A percentile compares a stretch with the other conserved stretches of the same genome.
Conservation (phyloP, 2,329 filamentous ascomycete species). For the Lasiodiplodia gonubiensis region DNA sequence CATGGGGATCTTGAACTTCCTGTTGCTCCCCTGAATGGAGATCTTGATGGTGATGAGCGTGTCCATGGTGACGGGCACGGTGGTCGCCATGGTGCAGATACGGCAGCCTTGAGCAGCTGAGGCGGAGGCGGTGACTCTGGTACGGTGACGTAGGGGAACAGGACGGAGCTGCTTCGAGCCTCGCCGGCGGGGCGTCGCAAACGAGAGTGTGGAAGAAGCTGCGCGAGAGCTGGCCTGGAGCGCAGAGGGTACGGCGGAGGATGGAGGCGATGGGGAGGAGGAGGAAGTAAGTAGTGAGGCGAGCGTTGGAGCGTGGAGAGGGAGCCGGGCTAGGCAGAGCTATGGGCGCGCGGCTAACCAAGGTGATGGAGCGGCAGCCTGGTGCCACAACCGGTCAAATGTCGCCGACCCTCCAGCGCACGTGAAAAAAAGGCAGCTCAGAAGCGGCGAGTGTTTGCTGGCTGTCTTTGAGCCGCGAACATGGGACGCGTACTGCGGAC, state of each 20-base stretch:
- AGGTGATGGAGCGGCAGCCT: background rate
- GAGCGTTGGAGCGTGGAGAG: background rate
- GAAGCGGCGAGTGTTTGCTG: background rate
- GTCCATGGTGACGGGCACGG: slow-evolving; percentile 63
- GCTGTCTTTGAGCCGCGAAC: background rate
- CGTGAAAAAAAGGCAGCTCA: background rate
- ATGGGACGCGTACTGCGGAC: background rate
- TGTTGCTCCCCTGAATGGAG: slow-evolving; percentile 73
- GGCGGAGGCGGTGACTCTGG: slow-evolving; percentile 20
- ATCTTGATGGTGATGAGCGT: slow-evolving; percentile 87
- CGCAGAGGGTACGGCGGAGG: background rate
- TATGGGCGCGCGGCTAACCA: slow-evolving; percentile 2
- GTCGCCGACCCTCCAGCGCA: background rate
- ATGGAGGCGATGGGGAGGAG: background rate
- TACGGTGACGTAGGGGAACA: slow-evolving; percentile 27
- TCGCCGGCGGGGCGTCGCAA: slow-evolving; percentile 10
- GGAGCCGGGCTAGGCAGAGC: background rate
- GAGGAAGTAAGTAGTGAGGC: slow-evolving; percentile 5
- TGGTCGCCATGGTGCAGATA: slow-evolving; percentile 46
- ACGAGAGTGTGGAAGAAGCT: slow-evolving; percentile 9
- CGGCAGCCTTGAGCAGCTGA: slow-evolving; percentile 29
- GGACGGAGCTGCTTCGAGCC: slow-evolving; percentile 16
- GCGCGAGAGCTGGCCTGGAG: background rate
- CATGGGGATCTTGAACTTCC: slow-evolving; percentile 88
- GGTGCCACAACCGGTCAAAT: background rate